A percentile compares a stretch with the other conserved stretches of the same genome.
phyloP scores from a whole-genome alignment of 2,329 filamentous ascomycete species.

The Botrytis aclada region DNA sequence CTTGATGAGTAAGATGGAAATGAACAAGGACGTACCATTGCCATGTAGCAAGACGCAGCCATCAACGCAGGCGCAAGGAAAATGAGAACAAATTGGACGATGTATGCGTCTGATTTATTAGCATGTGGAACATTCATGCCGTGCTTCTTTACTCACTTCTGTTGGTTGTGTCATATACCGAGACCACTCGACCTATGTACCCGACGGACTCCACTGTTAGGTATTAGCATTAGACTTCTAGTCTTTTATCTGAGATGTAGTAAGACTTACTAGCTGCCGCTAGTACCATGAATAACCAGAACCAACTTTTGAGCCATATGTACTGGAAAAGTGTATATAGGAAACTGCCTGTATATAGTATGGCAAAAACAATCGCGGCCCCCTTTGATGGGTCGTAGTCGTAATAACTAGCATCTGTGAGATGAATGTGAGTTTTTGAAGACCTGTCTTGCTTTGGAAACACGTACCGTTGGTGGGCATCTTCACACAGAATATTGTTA shows the following conservation, averaged over 20 bases:
- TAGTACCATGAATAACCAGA: slow-evolving; percentile 22
- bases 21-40: slow-evolving; percentile 32
- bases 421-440: neutral
- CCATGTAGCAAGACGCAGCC: slow-evolving; percentile 50
- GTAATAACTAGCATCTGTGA: slow-evolving; percentile 10
- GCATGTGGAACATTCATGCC: neutral
- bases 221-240: neutral
- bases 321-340: slow-evolving; percentile 13
- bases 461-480: neutral
- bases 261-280: slow-evolving; percentile 17
- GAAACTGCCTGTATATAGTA: slow-evolving; percentile 14
- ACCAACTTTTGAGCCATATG: slow-evolving; percentile 19
- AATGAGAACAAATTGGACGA: slow-evolving; percentile 41
- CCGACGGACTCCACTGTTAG: slow-evolving; percentile 19
- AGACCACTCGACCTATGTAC: slow-evolving; percentile 16
- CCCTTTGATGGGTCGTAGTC: slow-evolving; percentile 17
- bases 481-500: neutral
- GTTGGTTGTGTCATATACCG: neutral
- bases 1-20: neutral
- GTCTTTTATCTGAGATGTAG: neutral
- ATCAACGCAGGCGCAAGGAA: slow-evolving; percentile 49
- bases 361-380: slow-evolving; percentile 18
- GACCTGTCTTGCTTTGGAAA: neutral
- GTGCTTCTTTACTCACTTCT: neutral
- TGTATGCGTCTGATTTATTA: slow-evolving; percentile 27